These are phyloP conservation scores for Yamadazyma spencermartinsiae DNA, from an alignment of 1,139 yeast genomes.

Conservation along the genomic window DNA sequence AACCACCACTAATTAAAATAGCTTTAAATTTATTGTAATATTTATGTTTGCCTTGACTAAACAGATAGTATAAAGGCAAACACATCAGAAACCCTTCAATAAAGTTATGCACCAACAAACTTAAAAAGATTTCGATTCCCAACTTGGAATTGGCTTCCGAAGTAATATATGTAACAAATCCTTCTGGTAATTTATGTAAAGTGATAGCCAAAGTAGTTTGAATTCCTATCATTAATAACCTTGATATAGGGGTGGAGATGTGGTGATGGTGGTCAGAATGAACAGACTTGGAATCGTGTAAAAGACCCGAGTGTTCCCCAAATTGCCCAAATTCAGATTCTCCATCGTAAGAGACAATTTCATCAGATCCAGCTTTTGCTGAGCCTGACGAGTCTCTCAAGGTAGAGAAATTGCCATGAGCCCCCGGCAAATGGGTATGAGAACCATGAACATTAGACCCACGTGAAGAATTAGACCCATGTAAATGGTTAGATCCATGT, in stretches of 20 bases:
- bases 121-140: constrained; percentile 79
- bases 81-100: constrained; percentile 98
- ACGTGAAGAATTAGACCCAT: too few species aligned
- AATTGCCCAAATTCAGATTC: too few species aligned
- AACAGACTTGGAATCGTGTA: constrained; percentile 12
- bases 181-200: constrained; percentile 92
- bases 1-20: constrained; percentile 57
- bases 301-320: too few species aligned
- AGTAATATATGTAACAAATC: constrained; percentile 82
- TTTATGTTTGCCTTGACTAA: constrained; percentile 21
- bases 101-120: constrained; percentile 84
- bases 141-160: constrained; percentile 69
- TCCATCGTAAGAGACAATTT: too few species aligned
- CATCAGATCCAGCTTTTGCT: too few species aligned
- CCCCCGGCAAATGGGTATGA: too few species aligned
- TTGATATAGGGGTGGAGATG: constrained; percentile 72
- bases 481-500: too few species aligned
- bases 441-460: too few species aligned
- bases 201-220: constrained; percentile 90
- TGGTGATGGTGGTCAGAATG: constrained; percentile 70
- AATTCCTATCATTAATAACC: constrained; percentile 78
- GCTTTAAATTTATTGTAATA: constrained; percentile 59
- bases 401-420: too few species aligned
- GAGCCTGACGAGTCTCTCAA: too few species aligned
- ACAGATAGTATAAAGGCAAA: constrained; percentile 79